These are phyloP conservation scores for Diaporthe eres DNA, from an alignment of 2,329 filamentous ascomycete genomes.

Conservation along the genomic window DNA sequence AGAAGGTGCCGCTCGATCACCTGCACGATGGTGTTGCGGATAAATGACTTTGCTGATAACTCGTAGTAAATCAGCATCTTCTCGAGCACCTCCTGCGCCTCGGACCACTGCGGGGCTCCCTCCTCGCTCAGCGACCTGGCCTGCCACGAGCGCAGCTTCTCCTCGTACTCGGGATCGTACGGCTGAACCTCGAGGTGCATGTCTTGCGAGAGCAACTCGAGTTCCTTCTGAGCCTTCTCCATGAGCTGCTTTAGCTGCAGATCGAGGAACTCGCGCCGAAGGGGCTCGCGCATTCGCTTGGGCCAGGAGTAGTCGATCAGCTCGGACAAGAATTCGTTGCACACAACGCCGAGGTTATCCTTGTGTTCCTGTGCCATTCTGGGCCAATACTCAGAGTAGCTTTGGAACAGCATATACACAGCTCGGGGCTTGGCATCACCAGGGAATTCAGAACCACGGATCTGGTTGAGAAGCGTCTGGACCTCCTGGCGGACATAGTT, in stretches of 20 bases:
- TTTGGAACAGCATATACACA: slow-evolving; percentile 68
- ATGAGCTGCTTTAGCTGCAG: slow-evolving; percentile 62
- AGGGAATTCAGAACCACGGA: slow-evolving; percentile 66
- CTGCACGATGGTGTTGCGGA: slow-evolving; percentile 66
- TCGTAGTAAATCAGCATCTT: slow-evolving; percentile 71
- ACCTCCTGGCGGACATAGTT: slow-evolving; percentile 64
- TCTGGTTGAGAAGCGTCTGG: slow-evolving; percentile 63
- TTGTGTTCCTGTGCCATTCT: slow-evolving; percentile 67
- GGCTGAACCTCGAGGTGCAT: slow-evolving; percentile 68
- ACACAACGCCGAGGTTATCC: slow-evolving; percentile 67
- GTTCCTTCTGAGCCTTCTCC: slow-evolving; percentile 62
- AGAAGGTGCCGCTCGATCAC: slow-evolving; percentile 66
- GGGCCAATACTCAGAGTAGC: slow-evolving; percentile 67
- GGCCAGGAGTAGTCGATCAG: slow-evolving; percentile 67
- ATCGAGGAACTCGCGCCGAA: slow-evolving; percentile 64
- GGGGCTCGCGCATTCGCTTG: slow-evolving; percentile 64
- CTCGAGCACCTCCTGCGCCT: slow-evolving; percentile 67
- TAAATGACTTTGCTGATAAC: slow-evolving; percentile 66
- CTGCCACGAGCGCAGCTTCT: slow-evolving; percentile 64
- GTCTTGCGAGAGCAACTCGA: slow-evolving; percentile 62
- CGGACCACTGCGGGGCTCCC: slow-evolving; percentile 58
- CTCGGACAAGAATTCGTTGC: slow-evolving; percentile 67
- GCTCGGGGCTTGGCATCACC: slow-evolving; percentile 67
- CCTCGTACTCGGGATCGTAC: slow-evolving; percentile 67
- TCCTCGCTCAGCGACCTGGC: slow-evolving; percentile 39